Base-by-base conservation (phyloP, 768 basidiomycete species). In the Termitomyces sp. region DNA sequence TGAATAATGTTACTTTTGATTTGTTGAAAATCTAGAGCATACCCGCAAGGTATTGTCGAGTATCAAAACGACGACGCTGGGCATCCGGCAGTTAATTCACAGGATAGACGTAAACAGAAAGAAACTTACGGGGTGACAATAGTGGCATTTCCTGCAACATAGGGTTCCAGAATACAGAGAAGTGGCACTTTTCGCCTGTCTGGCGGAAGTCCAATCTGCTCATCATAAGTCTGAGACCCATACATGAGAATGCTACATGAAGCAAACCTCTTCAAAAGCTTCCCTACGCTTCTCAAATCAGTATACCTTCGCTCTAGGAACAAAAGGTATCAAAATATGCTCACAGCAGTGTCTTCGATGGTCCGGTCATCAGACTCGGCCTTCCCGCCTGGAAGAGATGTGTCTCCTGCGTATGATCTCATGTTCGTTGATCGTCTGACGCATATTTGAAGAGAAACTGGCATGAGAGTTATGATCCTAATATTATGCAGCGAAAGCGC, bases 301-400 rank as follows among this genome's bases (percentile, higher is more conserved):
- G 55, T 44, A 20, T 24, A 14, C 53, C 59, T 58, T 11, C 28
- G 30, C 24, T 2, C 11, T 41, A 48, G 22, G 10, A 32, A 5
- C 11, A 50, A 38, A 50, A 38, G 26, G 20, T 3, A 22, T 38
- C 49, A 45, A 18, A 36, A 33, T 8, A 40, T 9, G 75, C 85
- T 64, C 68, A 93, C 92, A 20, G 92, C 93, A 2, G 92, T 87
- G 59, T 89, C 88, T 65, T 94, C 94, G 3, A 86, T 73, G 41
- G 80, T 83, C 60, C 64, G 68, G 67, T 95, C 93, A 41, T 73
- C 76, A 2, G 74, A 73, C 16, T 96, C 93, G 7, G 86, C 79
- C 67, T 86, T 92, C 0, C 94, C 93, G 6, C 94, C 93, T 0
- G 93, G 94, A 5, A 96, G 72, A 1, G 91, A 88, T 0, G 94